A percentile compares a stretch with the other conserved stretches of the same genome.
These are phyloP conservation scores for Orbilia blumenaviensis DNA, from an alignment of 2,329 filamentous ascomycete genomes.

Conservation along the genomic window DNA sequence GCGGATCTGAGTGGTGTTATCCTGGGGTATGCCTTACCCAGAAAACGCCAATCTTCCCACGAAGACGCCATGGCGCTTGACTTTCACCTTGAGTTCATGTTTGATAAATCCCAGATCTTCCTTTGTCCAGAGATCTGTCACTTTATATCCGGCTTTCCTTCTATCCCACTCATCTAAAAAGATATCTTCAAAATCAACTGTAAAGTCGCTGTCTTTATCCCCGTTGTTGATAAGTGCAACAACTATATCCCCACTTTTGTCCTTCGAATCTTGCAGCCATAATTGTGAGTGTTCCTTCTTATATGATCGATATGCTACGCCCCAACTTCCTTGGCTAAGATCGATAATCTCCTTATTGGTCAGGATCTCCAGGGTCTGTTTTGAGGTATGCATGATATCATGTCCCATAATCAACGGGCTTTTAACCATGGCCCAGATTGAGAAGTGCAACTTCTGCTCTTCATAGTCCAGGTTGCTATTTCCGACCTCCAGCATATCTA, in stretches of 20 bases:
- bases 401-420: constrained; percentile 63
- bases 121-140: constrained; percentile 64
- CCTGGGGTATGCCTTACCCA: background rate
- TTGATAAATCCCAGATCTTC: constrained; percentile 24
- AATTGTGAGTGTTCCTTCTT: constrained; percentile 65
- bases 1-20: background rate
- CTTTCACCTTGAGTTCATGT: constrained; percentile 20
- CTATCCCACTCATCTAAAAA: constrained; percentile 49
- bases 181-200: constrained; percentile 38
- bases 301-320: constrained; percentile 61
- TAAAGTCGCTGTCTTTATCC: constrained; percentile 30
- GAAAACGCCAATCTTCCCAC: constrained; percentile 22
- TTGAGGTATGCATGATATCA: constrained; percentile 60
- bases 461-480: constrained; percentile 58
- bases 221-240: constrained; percentile 59
- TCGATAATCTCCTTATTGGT: constrained; percentile 62
- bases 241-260: constrained; percentile 60
- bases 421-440: constrained; percentile 62
- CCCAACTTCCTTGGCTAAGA: constrained; percentile 63
- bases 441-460: constrained; percentile 60
- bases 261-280: constrained; percentile 63
- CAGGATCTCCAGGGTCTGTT: constrained; percentile 61
- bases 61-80: constrained; percentile 44
- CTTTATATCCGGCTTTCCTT: constrained; percentile 59
- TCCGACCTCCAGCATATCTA: constrained; percentile 64